Base-by-base conservation (phyloP, 768 basidiomycete genomes). In the Suillus hirtellus region DNA sequence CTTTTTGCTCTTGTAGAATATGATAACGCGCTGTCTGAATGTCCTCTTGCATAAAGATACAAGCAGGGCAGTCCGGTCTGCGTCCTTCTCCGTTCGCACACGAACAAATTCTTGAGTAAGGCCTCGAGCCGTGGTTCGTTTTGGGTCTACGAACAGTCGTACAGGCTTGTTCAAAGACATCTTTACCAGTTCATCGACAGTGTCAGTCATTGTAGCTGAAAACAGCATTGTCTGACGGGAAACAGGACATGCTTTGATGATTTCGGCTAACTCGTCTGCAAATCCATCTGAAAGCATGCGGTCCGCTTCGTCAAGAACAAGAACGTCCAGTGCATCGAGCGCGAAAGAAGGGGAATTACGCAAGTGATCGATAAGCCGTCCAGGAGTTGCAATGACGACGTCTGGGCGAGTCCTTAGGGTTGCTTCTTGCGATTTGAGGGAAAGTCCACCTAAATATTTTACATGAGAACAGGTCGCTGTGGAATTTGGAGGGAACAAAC, bases 121-220 rank as follows among this genome's bases (percentile, higher is more conserved):
- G 15, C 90, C 90, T 52, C 86, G 86, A 15, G 96, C 95, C 0
- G 92, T 95, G 37, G 83, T 88, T 63, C 90, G 86, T 73, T 96
- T 95, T 9, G 95, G 94, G 71, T 99, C 97, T 24, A 99, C 96
- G 73, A 98, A 98, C 38, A 99, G 82, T 50, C 96, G 85, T 10
- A 96, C 93, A 6, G 97, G 97, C 73, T 90, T 95, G 74, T 94
- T 90, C 56, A 99, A 78, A 14, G 93, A 93, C 84, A 99, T 90
- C 71, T 88, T 89, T 63, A 99, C 92, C 55, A 99, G 84, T 71
- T 95, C 90, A 69, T 97, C 93, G 10, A 99, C 91, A 1, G 92
- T 90, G 75, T 99, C 97, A 4, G 96, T 98, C 92, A 99, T 99
- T 1, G 97, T 99, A 2, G 97, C 97, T 1, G 95, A 97, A 77